phyloP scores from a whole-genome alignment of 2,329 filamentous ascomycete species.

The Diaporthe humulicola region DNA sequence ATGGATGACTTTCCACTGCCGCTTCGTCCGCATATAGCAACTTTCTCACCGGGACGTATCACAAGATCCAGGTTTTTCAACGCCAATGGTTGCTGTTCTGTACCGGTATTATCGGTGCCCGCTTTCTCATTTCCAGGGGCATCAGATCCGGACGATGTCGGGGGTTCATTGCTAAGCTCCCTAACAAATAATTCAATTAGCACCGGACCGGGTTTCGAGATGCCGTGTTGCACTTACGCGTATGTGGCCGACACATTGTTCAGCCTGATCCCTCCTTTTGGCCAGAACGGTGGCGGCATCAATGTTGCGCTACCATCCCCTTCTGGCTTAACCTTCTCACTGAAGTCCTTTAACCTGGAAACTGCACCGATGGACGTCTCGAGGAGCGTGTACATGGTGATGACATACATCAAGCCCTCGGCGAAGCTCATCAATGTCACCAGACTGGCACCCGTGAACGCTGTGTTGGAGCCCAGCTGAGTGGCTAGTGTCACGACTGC shows the following conservation, averaged over 20 bases:
- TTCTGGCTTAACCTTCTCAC: constrained; percentile 22
- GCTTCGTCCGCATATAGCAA: constrained; percentile 54
- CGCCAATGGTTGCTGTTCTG: constrained; percentile 25
- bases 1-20: constrained; percentile 56
- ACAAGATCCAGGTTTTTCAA: constrained; percentile 43
- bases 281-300: not conserved
- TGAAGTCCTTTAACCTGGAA: constrained; percentile 6
- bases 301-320: not conserved
- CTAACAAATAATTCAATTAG: not conserved
- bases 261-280: not conserved
- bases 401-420: constrained; percentile 21
- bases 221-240: not conserved
- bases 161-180: not conserved
- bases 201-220: not conserved
- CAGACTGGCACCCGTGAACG: constrained; percentile 20
- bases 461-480: not conserved
- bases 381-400: constrained; percentile 19
- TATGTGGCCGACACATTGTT: constrained; percentile 12
- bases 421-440: constrained; percentile 26
- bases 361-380: constrained; percentile 33
- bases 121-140: not conserved
- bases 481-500: not conserved
- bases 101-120: not conserved
- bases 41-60: constrained; percentile 45
- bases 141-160: not conserved